phyloP scores from a whole-genome alignment of 2,329 filamentous ascomycete species.

The Scedosporium boydii region DNA sequence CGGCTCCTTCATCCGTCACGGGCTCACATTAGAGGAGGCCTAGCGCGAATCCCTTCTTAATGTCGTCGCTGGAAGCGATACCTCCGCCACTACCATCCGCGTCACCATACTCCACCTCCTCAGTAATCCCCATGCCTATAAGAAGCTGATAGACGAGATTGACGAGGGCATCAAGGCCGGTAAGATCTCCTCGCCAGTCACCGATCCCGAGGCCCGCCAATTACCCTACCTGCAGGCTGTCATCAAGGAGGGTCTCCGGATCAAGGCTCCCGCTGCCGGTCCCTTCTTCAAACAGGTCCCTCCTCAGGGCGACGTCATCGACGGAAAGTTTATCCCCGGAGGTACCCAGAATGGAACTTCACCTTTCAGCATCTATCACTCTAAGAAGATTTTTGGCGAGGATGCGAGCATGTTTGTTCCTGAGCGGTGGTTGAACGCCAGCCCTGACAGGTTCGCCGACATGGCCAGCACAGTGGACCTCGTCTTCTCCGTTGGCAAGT shows the following conservation, averaged over 20 bases:
- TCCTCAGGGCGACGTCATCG: conserved; percentile 26
- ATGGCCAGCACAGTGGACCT: conserved; percentile 31
- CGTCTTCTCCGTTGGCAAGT: conserved; percentile 32
- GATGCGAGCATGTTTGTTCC: conserved; percentile 36
- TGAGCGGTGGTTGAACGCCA: conserved; percentile 34
- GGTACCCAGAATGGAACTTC: conserved; percentile 35
- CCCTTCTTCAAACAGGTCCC: conserved; percentile 25
- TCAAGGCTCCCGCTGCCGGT: conserved; percentile 32
- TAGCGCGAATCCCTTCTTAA: conserved; percentile 21
- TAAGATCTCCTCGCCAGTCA: conserved; percentile 18
- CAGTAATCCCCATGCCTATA: conserved; percentile 35
- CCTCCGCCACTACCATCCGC: conserved; percentile 26
- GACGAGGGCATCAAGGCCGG: conserved; percentile 19
- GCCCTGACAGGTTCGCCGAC: conserved; percentile 18
- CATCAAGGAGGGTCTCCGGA: conserved; percentile 36
- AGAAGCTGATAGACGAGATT: conserved; percentile 38
- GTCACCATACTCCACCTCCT: conserved; percentile 41
- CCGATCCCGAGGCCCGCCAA: conserved; percentile 24
- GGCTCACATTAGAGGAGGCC: conserved; percentile 18
- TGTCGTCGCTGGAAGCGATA: conserved; percentile 27
- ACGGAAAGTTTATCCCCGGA: conserved; percentile 30
- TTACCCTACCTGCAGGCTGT: conserved; percentile 40
- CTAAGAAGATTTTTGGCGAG: conserved; percentile 25
- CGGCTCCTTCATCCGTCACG: conserved; percentile 29
- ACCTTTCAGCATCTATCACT: conserved; percentile 28